Conservation (phyloP, 371 early-diverging fungal genomes). For the Syncephalis plumigaleata region DNA sequence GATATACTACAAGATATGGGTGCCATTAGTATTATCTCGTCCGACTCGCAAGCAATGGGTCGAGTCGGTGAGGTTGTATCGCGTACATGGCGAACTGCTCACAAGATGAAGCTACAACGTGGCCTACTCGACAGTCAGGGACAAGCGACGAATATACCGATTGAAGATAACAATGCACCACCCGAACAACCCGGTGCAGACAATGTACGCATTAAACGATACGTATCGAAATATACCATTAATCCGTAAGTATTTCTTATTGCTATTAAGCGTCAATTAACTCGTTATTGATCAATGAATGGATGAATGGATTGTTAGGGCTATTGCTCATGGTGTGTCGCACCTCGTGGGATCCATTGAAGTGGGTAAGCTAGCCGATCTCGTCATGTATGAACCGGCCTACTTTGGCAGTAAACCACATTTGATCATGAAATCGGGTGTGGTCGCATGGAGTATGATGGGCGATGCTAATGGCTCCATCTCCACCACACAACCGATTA, state of each 20-base stretch:
- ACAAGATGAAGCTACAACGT: constrained; percentile 75
- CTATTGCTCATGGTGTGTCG: constrained; percentile 71
- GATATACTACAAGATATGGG: constrained; percentile 84
- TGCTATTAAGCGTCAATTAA: neutral
- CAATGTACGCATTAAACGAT: constrained; percentile 63
- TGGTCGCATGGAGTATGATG: constrained; percentile 63
- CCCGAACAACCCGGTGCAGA: constrained; percentile 24
- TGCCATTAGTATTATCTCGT: constrained; percentile 78
- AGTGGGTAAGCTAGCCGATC: constrained; percentile 80
- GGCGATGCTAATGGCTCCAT: constrained; percentile 86
- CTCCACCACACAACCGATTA: constrained; percentile 78
- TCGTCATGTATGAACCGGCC: constrained; percentile 66
- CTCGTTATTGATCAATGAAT: constrained; percentile 10
- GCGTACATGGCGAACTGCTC: constrained; percentile 86
- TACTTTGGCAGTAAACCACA: constrained; percentile 81
- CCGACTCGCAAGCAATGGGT: constrained; percentile 90
- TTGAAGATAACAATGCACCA: neutral
- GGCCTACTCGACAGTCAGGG: constrained; percentile 26
- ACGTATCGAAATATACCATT: constrained; percentile 89
- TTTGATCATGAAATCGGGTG: constrained; percentile 70
- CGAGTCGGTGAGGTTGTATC: constrained; percentile 79
- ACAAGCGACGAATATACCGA: too few species aligned
- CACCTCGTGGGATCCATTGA: constrained; percentile 85
- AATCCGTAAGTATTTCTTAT: constrained; percentile 43
- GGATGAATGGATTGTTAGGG: constrained; percentile 17